Evolutionary conservation across 1,284 basidiomycete species (phyloP), one percentile per base, ranked within the genome.

Genomic region (Polyporus tsugae): DNA sequence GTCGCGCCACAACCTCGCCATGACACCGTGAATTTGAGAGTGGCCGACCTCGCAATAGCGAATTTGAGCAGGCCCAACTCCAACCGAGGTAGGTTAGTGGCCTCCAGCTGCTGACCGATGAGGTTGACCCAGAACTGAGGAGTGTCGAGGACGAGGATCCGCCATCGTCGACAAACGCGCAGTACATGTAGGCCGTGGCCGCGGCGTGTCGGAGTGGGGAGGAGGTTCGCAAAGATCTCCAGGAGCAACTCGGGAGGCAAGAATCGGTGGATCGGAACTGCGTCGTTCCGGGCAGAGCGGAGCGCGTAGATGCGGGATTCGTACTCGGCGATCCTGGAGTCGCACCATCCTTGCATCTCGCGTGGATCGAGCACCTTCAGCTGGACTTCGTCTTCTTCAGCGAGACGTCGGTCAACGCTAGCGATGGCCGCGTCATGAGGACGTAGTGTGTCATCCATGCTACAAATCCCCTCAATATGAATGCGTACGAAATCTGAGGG

Each of bases 81-180:
- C 44, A 46, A 7, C 6, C 6, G 44, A 22, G n/a, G n/a, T 22
- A 46, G 3, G 19, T 9, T 2, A 6, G 44, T 46, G 4, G n/a
- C 44, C 19, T 46, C 44, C 44, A 22, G 9, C n/a, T 6, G 19
- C 9, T 46, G 44, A n/a, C 6, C 25, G 10, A 53, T 15, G 4
- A 53, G 52, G 5, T 53, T 44, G 9, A 41, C 25, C 60, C 60
- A 62, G 60, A 46, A 62, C 25, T 19, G 60, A 33, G 60, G 60
- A 25, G 60, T 46, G 17, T 36, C 17, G 41, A 33, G 25, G 15
- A 49, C 42, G 29, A 62, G 29, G 25, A 25, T 46, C 29, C 44
- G 44, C 61, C 61, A 62, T 13, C n/a, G 1, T 7, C 61, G 44
- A 33, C 61, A 62, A 1, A 62, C 46, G 17, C 29, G 46, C 19